These are phyloP conservation scores for Aspergillus sp. DNA, from an alignment of 2,329 filamentous ascomycete genomes.

Conservation along the genomic window DNA sequence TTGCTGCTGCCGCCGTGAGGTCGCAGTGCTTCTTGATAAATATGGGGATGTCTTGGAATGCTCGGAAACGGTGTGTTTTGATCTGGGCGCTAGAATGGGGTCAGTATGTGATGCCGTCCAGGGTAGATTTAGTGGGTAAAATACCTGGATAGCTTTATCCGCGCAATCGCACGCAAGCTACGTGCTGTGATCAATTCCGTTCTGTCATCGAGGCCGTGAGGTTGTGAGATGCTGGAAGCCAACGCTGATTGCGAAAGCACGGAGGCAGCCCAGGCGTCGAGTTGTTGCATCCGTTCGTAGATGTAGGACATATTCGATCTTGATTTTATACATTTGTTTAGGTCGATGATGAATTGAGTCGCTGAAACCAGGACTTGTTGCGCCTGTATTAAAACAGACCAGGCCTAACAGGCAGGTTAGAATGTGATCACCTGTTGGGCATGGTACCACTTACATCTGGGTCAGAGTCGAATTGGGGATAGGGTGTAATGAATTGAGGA, in stretches of 20 bases:
- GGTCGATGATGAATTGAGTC: conserved; percentile 36
- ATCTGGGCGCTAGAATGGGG: conserved; percentile 34
- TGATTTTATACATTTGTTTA: conserved; percentile 33
- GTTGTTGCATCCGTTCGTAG: conserved; percentile 37
- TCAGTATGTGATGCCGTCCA: conserved; percentile 3
- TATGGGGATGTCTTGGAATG: conserved; percentile 41
- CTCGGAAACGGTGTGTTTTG: conserved; percentile 41
- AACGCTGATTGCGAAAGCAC: conserved; percentile 29
- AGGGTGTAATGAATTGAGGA: conserved; percentile 37
- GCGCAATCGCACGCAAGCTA: conserved; percentile 35
- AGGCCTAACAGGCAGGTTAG: conserved; percentile 28
- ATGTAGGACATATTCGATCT: conserved; percentile 31
- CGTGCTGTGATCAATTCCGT: conserved; percentile 32
- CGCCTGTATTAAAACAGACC: conserved; percentile 37
- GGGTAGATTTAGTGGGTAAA: not conserved
- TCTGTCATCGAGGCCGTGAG: conserved; percentile 19
- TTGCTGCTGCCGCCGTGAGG: conserved; percentile 27
- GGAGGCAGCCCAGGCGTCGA: conserved; percentile 35
- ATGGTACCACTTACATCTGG: conserved; percentile 27
- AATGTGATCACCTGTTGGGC: not conserved
- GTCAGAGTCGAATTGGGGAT: conserved; percentile 34
- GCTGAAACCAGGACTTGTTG: conserved; percentile 38
- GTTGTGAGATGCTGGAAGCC: conserved; percentile 7
- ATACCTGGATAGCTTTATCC: conserved; percentile 40
- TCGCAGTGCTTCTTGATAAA: conserved; percentile 43